A percentile compares a stretch with the other conserved stretches of the same genome.
Conservation (phyloP, 306 rosid species). For the Dryas alaskensis region DNA sequence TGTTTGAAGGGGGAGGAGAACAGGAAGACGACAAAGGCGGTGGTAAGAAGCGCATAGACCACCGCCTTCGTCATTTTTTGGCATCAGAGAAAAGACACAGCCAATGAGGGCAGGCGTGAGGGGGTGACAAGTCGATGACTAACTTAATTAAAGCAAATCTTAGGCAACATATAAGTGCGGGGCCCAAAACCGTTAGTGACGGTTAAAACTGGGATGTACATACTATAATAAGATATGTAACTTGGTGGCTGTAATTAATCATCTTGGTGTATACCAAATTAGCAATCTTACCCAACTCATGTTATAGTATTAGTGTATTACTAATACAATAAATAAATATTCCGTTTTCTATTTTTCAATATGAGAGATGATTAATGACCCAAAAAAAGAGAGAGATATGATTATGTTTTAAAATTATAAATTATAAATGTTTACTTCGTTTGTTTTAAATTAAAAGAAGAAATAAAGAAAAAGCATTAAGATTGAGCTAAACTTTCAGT, state of each 20-base stretch:
- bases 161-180: conserved; percentile 3
- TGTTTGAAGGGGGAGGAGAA: conserved; percentile 23
- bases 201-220: conserved; percentile 30
- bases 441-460: too few relatives aligned
- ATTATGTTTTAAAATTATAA: too few relatives aligned
- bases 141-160: background rate
- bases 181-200: conserved; percentile 35
- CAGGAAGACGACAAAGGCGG: conserved; percentile 50
- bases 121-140: background rate
- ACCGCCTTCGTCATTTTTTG: conserved; percentile 65
- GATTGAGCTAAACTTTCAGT: too few relatives aligned
- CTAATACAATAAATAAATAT: too few relatives aligned
- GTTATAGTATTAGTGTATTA: too few relatives aligned
- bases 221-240: background rate
- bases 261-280: background rate
- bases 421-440: too few relatives aligned
- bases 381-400: too few relatives aligned
- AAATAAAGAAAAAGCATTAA: too few relatives aligned
- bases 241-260: too few relatives aligned
- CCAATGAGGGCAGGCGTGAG: conserved; percentile 5
- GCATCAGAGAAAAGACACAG: background rate
- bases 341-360: too few relatives aligned
- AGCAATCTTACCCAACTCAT: background rate
- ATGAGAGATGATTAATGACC: too few relatives aligned
- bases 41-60: conserved; percentile 48